Evolutionary conservation across 2,329 filamentous ascomycete species (phyloP).

Genomic region (Pyrenochaeta sp.): DNA sequence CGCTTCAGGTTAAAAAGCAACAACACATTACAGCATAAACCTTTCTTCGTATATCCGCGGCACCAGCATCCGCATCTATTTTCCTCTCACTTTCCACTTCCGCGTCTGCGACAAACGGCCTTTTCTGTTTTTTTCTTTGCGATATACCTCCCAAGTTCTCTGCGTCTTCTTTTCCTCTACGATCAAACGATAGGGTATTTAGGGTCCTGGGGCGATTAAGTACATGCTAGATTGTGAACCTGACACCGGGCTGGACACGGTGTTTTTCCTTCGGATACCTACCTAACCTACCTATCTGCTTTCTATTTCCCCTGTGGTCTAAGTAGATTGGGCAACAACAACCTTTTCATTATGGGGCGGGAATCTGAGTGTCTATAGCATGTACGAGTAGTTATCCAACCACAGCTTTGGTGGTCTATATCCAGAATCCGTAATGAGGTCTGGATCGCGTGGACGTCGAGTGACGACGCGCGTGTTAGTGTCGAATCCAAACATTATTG

Average conservation of each 20-base stretch:
- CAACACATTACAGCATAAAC: not conserved
- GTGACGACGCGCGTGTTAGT: no score
- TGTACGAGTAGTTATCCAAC: no score
- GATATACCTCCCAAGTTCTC: slow-evolving; percentile 44
- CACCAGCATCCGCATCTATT: slow-evolving; percentile 1
- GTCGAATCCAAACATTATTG: no score
- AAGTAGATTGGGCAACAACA: not conserved
- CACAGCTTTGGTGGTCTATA: no score
- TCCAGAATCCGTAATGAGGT: no score
- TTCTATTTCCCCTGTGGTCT: not conserved
- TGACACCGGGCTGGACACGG: slow-evolving; percentile 40
- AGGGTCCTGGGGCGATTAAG: slow-evolving; percentile 12
- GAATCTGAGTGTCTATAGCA: no score
- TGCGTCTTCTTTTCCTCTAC: slow-evolving; percentile 18
- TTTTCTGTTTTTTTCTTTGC: slow-evolving; percentile 25
- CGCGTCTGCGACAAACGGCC: slow-evolving; percentile 25
- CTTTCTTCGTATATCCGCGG: slow-evolving; percentile 1
- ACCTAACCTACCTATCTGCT: no score
- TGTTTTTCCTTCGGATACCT: slow-evolving; percentile 19
- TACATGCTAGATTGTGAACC: slow-evolving; percentile 29
- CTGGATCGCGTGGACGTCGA: no score
- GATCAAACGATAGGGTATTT: no score
- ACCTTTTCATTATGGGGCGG: no score
- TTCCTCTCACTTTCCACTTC: slow-evolving; percentile 18
- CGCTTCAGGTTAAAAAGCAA: slow-evolving; percentile 15